Base-by-base conservation (phyloP, 345 rosid genomes). In the Draba incana region DNA sequence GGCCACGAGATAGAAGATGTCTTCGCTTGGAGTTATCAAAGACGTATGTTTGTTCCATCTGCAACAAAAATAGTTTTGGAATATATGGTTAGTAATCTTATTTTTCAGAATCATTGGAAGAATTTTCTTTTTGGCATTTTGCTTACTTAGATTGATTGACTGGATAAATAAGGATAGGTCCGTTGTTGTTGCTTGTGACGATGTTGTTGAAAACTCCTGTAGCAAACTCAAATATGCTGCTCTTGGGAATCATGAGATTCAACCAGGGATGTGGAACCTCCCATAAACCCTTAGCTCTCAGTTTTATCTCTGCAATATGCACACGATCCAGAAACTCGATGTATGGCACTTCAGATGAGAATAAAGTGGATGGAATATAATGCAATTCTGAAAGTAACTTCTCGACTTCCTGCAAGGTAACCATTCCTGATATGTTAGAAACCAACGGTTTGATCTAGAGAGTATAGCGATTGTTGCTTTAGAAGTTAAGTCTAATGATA, bases 231-330 rank as follows among this genome's bases (percentile, higher is more conserved):
- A 13, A 43, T 5, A 91, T 86, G 48, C 80, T 70, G 82, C 85
- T 85, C 73, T 73, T 85, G 3, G 99, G 97, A 43, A 95, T 59
- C 28, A 95, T 72, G 70, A 95, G 93, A 76, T 89, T 91, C 45
- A 95, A 62, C 99, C 99, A 95, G 53, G 99, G 99, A 81, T 95
- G 98, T 58, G 93, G 93, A 76, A 92, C 84, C 10, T 95, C 99
- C 99, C 99, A 85, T 68, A 89, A 64, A 37, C 92, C 98, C 55
- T 89, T 80, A 70, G 75, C 84, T 70, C 84, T 78, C 54, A 95
- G 93, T 71, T 85, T 88, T 50, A 75, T 69, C 81, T 84, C 96
- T 0, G 88, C 80, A 8, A 69, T 43, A 39, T 95, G 97, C 66
- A 95, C 98, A 33, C 99, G 83, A 50, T 95, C 88, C n/a, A 95